Evolutionary conservation across 2,329 filamentous ascomycete species (phyloP), one percentile per base, ranked within the genome.

Genomic region (Xylaria sp.): DNA sequence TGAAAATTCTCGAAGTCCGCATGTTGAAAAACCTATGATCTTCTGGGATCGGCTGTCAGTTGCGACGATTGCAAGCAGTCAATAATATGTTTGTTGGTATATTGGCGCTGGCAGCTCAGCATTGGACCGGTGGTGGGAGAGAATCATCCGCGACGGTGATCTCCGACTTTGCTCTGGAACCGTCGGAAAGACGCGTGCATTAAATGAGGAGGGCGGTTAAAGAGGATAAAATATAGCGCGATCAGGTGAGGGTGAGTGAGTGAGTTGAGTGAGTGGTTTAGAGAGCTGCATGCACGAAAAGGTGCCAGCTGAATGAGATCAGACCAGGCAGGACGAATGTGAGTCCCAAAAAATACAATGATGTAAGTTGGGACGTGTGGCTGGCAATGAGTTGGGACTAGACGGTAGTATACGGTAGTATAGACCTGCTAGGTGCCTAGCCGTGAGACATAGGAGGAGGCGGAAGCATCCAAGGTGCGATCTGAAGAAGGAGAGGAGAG

Each of bases 1-100:
- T 80, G 68, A 77, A 76, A 65, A 83, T 76, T 66, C 81, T 78
- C 59, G 81, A 80, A 49, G 81, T 76, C 65, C 81, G 79, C 81
- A 83, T 83, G 64, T 68, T 79, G 7, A 49, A 52, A 53, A 4
- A 52, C 51, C 16, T 48, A 44, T 55, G 46, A 57, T 44, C 30
- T n/a, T 35, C 49, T 30, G 42, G 19, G 23, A 52, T 48, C 35
- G 39, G 37, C 47, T 47, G 49, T 47, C n/a, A 9, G 49, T 37
- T 13, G 49, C 49, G 23, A 13, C 49, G 23, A 35, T 35, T 11
- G 23, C 11, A 23, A 4, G 11, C 23, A 35, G 8, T 35, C 34
- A 51, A 34, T 35, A 30, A 16, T 35, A 30, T 23, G 7, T 5
- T 16, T n/a, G 23, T n/a, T 8, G 7, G 2, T 7, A 54, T 46